A percentile compares a stretch with the other conserved stretches of the same genome.
Evolutionary conservation across 495 filamentous ascomycete species (phyloP).

Genomic region (Penicillium bialowiezense): DNA sequence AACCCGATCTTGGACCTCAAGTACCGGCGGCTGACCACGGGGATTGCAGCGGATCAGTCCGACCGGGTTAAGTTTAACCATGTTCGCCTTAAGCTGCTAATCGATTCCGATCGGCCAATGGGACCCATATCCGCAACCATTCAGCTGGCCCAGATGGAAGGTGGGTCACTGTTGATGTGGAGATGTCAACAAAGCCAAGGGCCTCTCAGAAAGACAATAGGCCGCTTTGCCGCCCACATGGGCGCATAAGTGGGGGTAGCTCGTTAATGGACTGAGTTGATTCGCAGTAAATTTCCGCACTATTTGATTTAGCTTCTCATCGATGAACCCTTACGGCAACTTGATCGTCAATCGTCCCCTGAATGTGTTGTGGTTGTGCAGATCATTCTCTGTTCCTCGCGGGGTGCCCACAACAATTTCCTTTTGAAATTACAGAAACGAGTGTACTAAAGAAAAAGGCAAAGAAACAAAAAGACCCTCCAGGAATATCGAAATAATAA

Average conservation of each 20-base stretch:
- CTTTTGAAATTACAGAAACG: slow-evolving; percentile 1
- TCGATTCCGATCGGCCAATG: slow-evolving; percentile 1
- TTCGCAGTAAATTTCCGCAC: background rate
- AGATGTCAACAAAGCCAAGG: background rate
- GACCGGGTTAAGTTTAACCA: background rate
- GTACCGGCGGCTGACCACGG: background rate
- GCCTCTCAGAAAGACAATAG: background rate
- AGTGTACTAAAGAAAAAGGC: background rate
- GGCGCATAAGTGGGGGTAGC: background rate
- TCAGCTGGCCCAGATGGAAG: background rate
- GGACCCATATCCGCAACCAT: background rate
- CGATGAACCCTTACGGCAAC: background rate
- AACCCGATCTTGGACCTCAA: slow-evolving; percentile 1
- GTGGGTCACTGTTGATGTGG: background rate
- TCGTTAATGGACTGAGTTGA: background rate
- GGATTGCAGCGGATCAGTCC: background rate
- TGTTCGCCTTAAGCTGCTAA: background rate
- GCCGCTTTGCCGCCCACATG: background rate
- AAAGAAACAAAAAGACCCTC: background rate
- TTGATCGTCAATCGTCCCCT: background rate
- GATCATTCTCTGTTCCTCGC: slow-evolving; percentile 2
- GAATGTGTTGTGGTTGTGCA: background rate
- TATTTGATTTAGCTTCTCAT: background rate
- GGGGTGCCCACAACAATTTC: slow-evolving; percentile 6
- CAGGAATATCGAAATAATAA: background rate